phyloP scores from a whole-genome alignment of 2,329 filamentous ascomycete genomes.

The Penicillium sp. region DNA sequence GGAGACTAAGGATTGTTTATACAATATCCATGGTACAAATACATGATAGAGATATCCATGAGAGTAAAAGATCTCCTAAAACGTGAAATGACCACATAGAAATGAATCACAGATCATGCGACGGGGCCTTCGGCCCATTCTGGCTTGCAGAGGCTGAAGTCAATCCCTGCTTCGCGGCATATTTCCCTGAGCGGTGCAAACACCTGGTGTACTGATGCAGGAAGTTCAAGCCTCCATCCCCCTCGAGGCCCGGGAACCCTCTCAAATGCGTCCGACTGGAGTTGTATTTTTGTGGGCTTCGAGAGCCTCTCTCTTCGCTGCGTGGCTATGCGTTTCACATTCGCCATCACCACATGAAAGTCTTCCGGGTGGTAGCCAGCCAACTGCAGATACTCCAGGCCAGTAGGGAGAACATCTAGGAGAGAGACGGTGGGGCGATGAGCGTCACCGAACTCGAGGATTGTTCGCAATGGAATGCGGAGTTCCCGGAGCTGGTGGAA shows the following conservation, averaged over 20 bases:
- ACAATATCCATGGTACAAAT: too few species aligned
- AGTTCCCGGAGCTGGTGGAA: slow-evolving; percentile 8
- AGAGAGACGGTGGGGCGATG: neutral
- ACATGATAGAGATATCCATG: too few species aligned
- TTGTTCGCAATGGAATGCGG: neutral
- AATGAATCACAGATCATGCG: neutral
- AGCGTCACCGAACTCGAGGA: neutral
- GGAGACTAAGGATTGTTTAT: too few species aligned
- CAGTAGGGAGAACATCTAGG: neutral
- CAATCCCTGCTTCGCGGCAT: neutral
- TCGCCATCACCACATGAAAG: neutral
- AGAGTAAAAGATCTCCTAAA: too few species aligned
- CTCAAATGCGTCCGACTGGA: neutral
- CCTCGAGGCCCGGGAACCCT: neutral
- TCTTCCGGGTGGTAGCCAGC: neutral
- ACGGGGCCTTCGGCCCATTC: too few species aligned
- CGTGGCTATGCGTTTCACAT: neutral
- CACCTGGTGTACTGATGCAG: neutral
- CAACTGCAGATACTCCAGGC: slow-evolving; percentile 3
- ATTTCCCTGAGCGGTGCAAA: neutral
- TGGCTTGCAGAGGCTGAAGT: neutral
- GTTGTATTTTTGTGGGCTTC: neutral
- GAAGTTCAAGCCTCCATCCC: neutral
- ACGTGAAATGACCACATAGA: accelerated
- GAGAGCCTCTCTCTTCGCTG: neutral